Percentiles rank a stretch among this genome's conserved stretches.
phyloP scores from a whole-genome alignment of 2,329 filamentous ascomycete genomes.

The Fusarium virguliforme region DNA sequence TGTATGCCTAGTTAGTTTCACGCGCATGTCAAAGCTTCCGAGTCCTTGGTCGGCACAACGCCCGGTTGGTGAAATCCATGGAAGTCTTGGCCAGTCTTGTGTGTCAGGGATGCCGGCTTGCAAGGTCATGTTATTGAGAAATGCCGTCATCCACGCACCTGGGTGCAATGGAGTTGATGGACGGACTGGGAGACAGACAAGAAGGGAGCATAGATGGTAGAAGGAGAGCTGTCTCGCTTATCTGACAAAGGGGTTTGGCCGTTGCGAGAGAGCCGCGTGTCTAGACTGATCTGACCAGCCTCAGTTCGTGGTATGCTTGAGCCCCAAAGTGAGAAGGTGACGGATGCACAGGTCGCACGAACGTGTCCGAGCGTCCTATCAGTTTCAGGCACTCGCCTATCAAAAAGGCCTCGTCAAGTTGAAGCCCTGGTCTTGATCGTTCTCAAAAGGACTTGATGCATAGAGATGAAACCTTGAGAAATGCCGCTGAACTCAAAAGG shows the following conservation, averaged over 20 bases:
- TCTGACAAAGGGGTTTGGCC: conserved; percentile 22
- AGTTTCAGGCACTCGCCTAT: conserved; percentile 13
- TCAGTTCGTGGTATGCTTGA: conserved; percentile 1
- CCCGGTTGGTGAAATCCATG: conserved; percentile 14
- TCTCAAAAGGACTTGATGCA: conserved; percentile 8
- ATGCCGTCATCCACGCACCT: conserved; percentile 32
- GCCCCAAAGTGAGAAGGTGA: conserved; percentile 4
- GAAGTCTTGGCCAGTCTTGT: conserved; percentile 9
- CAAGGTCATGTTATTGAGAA: conserved; percentile 18
- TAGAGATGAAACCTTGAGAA: conserved; percentile 9
- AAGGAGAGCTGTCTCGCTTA: conserved; percentile 32
- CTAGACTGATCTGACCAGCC: background rate
- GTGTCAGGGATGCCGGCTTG: conserved; percentile 16
- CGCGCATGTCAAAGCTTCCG: conserved; percentile 15
- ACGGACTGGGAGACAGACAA: background rate
- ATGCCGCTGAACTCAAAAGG: conserved; percentile 10
- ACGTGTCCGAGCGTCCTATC: conserved; percentile 11
- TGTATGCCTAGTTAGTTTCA: conserved; percentile 10
- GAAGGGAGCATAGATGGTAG: conserved; percentile 17
- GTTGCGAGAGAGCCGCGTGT: conserved; percentile 1
- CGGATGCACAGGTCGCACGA: background rate
- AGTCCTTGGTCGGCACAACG: conserved; percentile 11
- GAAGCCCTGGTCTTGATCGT: background rate
- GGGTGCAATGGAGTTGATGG: conserved; percentile 15
- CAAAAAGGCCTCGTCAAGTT: background rate